Percentiles rank a stretch among this genome's conserved stretches.
phyloP scores from a whole-genome alignment of 768 basidiomycete species.

The Termitomyces sp. region DNA sequence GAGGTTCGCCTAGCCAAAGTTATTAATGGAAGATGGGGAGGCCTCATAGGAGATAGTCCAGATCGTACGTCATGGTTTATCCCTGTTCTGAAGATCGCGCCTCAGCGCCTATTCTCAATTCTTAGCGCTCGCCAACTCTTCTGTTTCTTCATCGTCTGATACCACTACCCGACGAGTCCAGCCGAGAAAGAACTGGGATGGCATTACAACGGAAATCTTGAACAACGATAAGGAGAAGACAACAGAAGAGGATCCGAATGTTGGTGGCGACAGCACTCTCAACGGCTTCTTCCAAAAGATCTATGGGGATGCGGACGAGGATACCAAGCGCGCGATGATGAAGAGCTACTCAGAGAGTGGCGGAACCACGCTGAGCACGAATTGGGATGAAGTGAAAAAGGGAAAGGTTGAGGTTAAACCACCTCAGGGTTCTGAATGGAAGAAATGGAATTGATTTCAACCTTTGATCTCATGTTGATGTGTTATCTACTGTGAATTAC shows the following conservation, averaged over 20 bases:
- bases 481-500: too few relatives aligned
- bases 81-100: not conserved
- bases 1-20: conserved; percentile 79
- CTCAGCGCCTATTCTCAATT: conserved; percentile 1
- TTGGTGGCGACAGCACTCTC: conserved; percentile 81
- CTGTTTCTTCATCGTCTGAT: conserved; percentile 25
- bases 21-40: conserved; percentile 67
- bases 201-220: conserved; percentile 67
- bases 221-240: conserved; percentile 65
- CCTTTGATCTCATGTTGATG: not conserved
- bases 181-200: conserved; percentile 86
- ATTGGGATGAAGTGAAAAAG: conserved; percentile 88
- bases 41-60: conserved; percentile 68
- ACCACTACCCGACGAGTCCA: conserved; percentile 25
- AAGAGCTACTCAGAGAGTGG: conserved; percentile 96
- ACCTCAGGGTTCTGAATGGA: conserved; percentile 81
- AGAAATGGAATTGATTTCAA: conserved; percentile 58
- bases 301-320: conserved; percentile 86
- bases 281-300: conserved; percentile 92
- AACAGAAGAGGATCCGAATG: conserved; percentile 79
- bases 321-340: conserved; percentile 94
- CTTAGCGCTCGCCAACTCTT: conserved; percentile 29
- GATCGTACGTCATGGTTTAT: conserved; percentile 52
- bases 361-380: conserved; percentile 92
- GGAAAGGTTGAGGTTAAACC: conserved; percentile 72